These are phyloP conservation scores for Lentinula boryana DNA, from an alignment of 768 basidiomycete genomes.

Conservation along the genomic window DNA sequence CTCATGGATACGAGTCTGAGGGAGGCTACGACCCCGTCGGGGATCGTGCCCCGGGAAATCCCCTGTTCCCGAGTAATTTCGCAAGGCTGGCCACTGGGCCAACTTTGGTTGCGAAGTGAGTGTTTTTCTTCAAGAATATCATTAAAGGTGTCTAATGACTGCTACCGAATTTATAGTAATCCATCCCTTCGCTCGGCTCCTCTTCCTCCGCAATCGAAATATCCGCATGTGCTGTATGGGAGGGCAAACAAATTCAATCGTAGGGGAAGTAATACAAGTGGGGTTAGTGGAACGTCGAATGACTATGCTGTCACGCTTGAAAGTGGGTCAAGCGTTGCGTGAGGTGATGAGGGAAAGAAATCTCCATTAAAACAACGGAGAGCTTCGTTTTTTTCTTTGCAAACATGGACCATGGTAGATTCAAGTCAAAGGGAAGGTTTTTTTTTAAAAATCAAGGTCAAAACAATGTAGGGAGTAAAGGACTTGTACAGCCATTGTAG, in stretches of 20 bases:
- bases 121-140: not conserved
- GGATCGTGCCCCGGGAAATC: constrained; percentile 67
- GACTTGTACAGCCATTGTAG: not conserved
- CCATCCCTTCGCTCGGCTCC: constrained; percentile 15
- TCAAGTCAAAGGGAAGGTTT: not conserved
- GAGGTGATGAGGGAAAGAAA: not conserved
- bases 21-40: constrained; percentile 43
- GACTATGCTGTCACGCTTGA: constrained; percentile 1
- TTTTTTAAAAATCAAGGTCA: not conserved
- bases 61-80: constrained; percentile 80
- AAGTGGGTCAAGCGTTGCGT: constrained; percentile 1
- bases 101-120: constrained; percentile 49
- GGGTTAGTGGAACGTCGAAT: not conserved
- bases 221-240: constrained; percentile 3
- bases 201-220: constrained; percentile 13
- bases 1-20: constrained; percentile 14
- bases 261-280: not conserved
- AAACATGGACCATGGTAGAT: not conserved
- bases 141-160: not conserved
- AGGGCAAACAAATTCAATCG: constrained; percentile 9
- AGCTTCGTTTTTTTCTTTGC: not conserved
- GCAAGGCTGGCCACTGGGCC: constrained; percentile 60
- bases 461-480: not conserved
- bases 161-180: constrained; percentile 13
- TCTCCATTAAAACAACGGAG: not conserved